phyloP scores from a whole-genome alignment of 2,329 filamentous ascomycete species.

The Xylaria sp. region DNA sequence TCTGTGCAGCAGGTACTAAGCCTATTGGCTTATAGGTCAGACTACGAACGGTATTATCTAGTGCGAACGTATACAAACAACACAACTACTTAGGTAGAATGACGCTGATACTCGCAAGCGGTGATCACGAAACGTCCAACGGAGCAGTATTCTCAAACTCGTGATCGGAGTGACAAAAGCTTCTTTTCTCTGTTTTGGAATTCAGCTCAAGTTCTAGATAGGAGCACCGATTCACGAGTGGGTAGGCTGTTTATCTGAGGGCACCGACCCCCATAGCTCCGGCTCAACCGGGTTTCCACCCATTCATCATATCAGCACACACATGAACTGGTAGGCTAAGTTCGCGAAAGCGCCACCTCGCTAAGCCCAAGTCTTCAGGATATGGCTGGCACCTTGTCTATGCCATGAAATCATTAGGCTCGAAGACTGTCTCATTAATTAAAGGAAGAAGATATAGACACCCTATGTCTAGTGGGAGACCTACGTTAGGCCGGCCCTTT shows the following conservation, averaged over 20 bases:
- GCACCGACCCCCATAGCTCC: background rate
- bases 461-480: constrained; percentile 24
- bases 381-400: background rate
- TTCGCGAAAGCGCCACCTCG: background rate
- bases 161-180: background rate
- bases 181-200: background rate
- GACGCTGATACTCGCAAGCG: background rate
- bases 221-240: background rate
- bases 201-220: background rate
- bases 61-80: background rate
- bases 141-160: background rate
- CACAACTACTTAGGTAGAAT: background rate
- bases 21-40: background rate
- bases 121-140: background rate
- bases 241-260: background rate
- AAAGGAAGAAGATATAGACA: constrained; percentile 25
- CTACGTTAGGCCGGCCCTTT: constrained; percentile 9
- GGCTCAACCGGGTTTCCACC: background rate
- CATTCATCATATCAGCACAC: background rate
- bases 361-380: background rate
- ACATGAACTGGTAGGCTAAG: background rate
- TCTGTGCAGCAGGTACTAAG: background rate
- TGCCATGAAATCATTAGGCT: constrained; percentile 12
- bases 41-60: background rate
- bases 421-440: constrained; percentile 35